Percentiles rank a stretch among this genome's conserved stretches.
phyloP scores from a whole-genome alignment of 2,329 filamentous ascomycete genomes.

The Colletotrichum musicola region DNA sequence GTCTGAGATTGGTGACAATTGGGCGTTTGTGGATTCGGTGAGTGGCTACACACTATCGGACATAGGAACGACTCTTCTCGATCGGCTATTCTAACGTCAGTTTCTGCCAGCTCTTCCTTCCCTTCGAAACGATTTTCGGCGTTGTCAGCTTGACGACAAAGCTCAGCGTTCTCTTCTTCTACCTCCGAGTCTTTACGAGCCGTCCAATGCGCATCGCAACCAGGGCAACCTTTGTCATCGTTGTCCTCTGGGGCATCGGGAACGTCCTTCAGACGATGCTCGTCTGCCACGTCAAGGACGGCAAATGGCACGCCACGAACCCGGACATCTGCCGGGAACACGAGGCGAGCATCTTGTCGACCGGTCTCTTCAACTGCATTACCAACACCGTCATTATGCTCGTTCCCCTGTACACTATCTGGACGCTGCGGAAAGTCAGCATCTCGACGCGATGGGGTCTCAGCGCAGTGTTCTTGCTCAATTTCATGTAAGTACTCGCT shows the following conservation, averaged over 20 bases:
- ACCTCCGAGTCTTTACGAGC: conserved; percentile 56
- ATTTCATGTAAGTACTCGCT: conserved; percentile 43
- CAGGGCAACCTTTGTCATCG: conserved; percentile 38
- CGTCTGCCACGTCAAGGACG: conserved; percentile 42
- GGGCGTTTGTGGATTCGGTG: conserved; percentile 18
- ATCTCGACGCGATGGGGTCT: conserved; percentile 45
- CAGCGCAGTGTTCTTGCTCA: conserved; percentile 46
- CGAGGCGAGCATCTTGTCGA: conserved; percentile 53
- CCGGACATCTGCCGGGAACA: conserved; percentile 52
- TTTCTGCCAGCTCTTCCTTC: conserved; percentile 48
- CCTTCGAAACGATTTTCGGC: conserved; percentile 54
- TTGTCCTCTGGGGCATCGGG: conserved; percentile 44
- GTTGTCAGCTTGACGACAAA: conserved; percentile 53
- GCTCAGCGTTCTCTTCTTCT: conserved; percentile 56
- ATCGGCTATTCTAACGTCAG: not conserved
- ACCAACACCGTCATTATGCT: conserved; percentile 54
- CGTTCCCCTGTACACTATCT: conserved; percentile 53
- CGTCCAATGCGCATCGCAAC: conserved; percentile 46
- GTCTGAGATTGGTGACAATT: conserved; percentile 11
- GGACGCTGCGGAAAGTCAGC: conserved; percentile 49
- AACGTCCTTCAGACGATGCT: conserved; percentile 45
- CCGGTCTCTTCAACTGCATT: conserved; percentile 54
- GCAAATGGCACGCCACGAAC: conserved; percentile 39
- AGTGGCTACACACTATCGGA: not conserved
- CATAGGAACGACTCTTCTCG: not conserved